A percentile compares a stretch with the other conserved stretches of the same genome.
phyloP scores from a whole-genome alignment of 768 basidiomycete species.

The Lactarius hatsudake region DNA sequence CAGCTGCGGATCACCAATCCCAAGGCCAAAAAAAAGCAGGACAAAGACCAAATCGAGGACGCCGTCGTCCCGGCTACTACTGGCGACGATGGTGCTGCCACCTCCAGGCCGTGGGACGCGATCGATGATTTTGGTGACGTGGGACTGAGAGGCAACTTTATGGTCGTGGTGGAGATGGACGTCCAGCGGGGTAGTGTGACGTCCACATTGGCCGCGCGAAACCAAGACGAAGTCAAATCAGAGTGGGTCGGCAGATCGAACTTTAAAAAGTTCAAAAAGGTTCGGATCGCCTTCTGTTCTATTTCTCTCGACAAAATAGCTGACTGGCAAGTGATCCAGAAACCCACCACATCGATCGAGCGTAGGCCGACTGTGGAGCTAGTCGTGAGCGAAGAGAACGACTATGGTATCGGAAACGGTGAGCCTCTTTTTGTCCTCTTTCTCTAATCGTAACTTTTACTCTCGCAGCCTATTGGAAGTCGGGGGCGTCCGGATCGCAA shows the following conservation, averaged over 20 bases:
- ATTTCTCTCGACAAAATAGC: too few species aligned
- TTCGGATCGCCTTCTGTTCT: slow-evolving; percentile 29
- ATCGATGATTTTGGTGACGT: slow-evolving; percentile 64
- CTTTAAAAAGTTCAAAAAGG: slow-evolving; percentile 75
- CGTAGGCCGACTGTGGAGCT: slow-evolving; percentile 45
- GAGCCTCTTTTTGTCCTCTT: slow-evolving; percentile 18
- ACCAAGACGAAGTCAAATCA: slow-evolving; percentile 1
- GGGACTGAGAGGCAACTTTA: slow-evolving; percentile 66
- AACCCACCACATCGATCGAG: slow-evolving; percentile 22
- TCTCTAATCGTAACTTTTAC: neutral
- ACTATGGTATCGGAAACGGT: slow-evolving; percentile 56
- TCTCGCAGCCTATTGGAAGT: slow-evolving; percentile 10
- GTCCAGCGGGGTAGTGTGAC: slow-evolving; percentile 33
- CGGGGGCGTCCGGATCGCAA: slow-evolving; percentile 13
- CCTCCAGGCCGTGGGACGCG: slow-evolving; percentile 51
- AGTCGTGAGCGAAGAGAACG: slow-evolving; percentile 49
- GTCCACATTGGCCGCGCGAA: neutral
- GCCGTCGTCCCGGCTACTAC: slow-evolving; percentile 35
- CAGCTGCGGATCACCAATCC: slow-evolving; percentile 65
- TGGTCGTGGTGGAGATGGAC: slow-evolving; percentile 67
- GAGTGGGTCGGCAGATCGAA: slow-evolving; percentile 51
- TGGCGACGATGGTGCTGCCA: neutral
- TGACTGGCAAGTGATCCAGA: slow-evolving; percentile 28
- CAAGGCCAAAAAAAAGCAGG: slow-evolving; percentile 36
- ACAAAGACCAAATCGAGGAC: neutral